Percentiles rank a stretch among this genome's conserved stretches.
phyloP scores from a whole-genome alignment of 257 asterid genomes.

The Solanum stenotomum region DNA sequence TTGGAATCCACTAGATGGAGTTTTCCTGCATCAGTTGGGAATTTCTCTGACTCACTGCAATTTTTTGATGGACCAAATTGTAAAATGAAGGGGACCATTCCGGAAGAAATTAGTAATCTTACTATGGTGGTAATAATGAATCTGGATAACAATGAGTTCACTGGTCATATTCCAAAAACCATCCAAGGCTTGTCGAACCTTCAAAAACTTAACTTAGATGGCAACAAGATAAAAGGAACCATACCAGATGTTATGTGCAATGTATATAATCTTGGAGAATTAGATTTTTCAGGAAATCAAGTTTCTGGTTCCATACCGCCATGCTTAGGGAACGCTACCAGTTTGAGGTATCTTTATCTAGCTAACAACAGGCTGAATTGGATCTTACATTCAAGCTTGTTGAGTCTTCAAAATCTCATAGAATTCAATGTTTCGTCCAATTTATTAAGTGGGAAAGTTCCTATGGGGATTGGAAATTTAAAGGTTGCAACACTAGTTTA shows the following conservation, averaged over 20 bases:
- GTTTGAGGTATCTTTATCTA: not conserved
- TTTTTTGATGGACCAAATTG: not conserved
- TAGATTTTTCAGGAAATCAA: not conserved
- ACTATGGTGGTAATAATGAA: not conserved
- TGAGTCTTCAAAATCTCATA: not conserved
- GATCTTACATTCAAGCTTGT: not conserved
- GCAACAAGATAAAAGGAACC: not conserved
- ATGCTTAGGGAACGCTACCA: not conserved
- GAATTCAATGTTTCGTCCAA: not conserved
- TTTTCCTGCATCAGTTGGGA: not conserved
- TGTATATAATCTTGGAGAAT: not conserved
- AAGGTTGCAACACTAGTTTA: not conserved
- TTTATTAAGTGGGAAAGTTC: not conserved
- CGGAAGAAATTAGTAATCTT: not conserved
- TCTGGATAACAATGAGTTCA: not conserved
- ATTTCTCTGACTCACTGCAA: not conserved
- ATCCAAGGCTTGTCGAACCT: not conserved
- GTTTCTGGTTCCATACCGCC: not conserved
- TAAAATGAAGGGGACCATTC: not conserved
- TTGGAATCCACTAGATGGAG: not conserved
- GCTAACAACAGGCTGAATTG: not conserved
- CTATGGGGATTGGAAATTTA: not conserved
- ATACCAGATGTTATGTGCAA: not conserved
- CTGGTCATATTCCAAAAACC: not conserved
- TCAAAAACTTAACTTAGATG: not conserved